Evolutionary conservation across 768 basidiomycete genomes (phyloP).

Genomic region (Terana coerulea): DNA sequence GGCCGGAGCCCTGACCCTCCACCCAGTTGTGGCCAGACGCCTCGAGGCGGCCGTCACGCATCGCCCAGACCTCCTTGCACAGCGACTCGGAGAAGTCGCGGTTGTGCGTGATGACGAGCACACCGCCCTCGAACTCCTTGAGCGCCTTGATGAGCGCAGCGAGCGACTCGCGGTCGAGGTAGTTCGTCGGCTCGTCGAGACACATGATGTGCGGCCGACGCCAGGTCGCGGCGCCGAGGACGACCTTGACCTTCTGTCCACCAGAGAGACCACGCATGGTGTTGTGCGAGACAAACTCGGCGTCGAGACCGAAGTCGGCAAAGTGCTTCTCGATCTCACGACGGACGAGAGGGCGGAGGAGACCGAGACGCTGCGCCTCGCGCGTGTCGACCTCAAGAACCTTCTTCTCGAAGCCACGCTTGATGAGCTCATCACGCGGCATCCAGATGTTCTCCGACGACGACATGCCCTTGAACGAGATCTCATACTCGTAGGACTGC

Average conservation of each 20-base stretch:
- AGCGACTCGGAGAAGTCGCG: conserved; percentile 98
- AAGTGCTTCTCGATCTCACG: conserved; percentile 99
- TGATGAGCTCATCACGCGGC: conserved; percentile 93
- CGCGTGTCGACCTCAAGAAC: conserved; percentile 96
- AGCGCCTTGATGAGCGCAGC: conserved; percentile 98
- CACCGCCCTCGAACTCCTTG: conserved; percentile 98
- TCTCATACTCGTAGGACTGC: conserved; percentile 99
- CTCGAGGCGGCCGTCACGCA: conserved; percentile 94
- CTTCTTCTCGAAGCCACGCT: conserved; percentile 99
- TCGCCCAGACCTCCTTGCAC: conserved; percentile 98
- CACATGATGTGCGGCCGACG: conserved; percentile 97
- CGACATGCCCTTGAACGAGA: conserved; percentile 90
- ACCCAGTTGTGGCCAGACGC: conserved; percentile 99
- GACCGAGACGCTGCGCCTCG: conserved; percentile 94
- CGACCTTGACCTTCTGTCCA: conserved; percentile 99
- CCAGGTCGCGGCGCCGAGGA: conserved; percentile 98
- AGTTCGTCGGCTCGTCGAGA: conserved; percentile 97
- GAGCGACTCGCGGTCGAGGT: conserved; percentile 98
- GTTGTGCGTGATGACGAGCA: conserved; percentile 96
- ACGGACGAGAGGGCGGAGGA: conserved; percentile 94
- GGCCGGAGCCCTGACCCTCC: conserved; percentile 94
- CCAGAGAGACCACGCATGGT: conserved; percentile 98
- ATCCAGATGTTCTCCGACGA: conserved; percentile 99
- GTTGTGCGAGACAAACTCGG: conserved; percentile 99
- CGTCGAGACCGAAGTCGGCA: conserved; percentile 97